Base-by-base conservation (phyloP, 257 asterid genomes). In the Petunia axillaris region DNA sequence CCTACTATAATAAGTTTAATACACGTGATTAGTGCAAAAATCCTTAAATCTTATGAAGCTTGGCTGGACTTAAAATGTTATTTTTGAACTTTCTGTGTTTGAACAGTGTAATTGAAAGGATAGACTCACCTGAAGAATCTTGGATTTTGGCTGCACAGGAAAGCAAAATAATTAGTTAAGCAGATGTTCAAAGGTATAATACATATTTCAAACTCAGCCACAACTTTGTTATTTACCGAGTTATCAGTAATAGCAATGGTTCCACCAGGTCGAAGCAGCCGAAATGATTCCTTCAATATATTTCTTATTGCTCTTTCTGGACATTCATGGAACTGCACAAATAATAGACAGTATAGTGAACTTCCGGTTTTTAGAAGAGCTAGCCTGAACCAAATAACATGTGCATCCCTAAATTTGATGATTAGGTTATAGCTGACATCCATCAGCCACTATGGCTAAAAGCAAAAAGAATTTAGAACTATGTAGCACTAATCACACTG, bases 241-340 rank as follows among this genome's bases (percentile, higher is more conserved):
- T 93, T 95, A 80, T 95, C 98, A 1, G 97, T 93, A 58, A 91
- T 80, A 78, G 99, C 93, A 62, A 95, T 80, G 75, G 98, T 95
- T 88, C 98, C 99, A 73, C 99, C 98, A 71, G 96, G 94, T 55
- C 97, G 90, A 84, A 95, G 95, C 82, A 95, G 85, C 76, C 92
- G 90, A 74, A 90, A 90, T 65, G 94, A 89, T 89, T 95, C 99
- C 80, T 83, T 87, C 81, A 84, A 91, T 82, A 93, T 81, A 83
- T 93, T 93, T 81, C 64, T 88, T 82, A 95, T 92, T 60, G 97
- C 99, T 90, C 91, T 90, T 88, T 85, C 91, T 39, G 99, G 99
- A 88, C 98, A 95, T 83, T 95, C 99, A 36, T 95, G 99, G 74
- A 93, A 91, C 98, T 95, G 93, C 80, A 87, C 36, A 16, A 37